A percentile compares a stretch with the other conserved stretches of the same genome.
Evolutionary conservation across 169 alveolate genomes (phyloP).

Genomic region (Plasmodium sp.): DNA sequence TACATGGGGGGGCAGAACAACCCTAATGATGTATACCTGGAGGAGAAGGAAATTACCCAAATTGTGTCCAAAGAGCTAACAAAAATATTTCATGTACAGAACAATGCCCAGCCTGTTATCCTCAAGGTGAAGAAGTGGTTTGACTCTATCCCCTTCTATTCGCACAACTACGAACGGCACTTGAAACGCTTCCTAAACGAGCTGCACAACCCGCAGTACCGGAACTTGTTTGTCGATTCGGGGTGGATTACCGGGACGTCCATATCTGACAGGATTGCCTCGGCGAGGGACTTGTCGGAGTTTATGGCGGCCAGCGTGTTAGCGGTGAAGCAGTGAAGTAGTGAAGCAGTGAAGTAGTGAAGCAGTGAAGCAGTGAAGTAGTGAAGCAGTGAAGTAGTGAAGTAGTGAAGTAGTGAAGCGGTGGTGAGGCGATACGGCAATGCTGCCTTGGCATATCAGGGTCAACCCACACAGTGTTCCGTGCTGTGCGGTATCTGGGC

Average conservation of each 20-base stretch:
- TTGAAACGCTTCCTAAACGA: conserved; percentile 9
- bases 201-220: conserved; percentile 4
- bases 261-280: conserved; percentile 45
- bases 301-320: background rate
- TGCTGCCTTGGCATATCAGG: background rate
- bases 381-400: background rate
- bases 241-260: conserved; percentile 71
- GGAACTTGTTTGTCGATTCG: conserved; percentile 37
- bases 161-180: conserved; percentile 29
- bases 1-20: conserved; percentile 36
- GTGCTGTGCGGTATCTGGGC: background rate
- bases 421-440: background rate
- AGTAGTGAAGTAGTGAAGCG: too few species aligned
- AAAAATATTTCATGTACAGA: background rate
- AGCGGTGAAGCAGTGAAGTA: background rate
- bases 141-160: conserved; percentile 38
- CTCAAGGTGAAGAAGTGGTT: conserved; percentile 45
- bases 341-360: too few species aligned
- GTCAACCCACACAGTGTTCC: background rate
- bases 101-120: conserved; percentile 40
- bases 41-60: background rate
- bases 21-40: conserved; percentile 21
- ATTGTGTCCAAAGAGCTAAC: conserved; percentile 2
- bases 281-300: conserved; percentile 44
- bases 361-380: background rate